These are phyloP conservation scores for Marasmius tenuissimus DNA, from an alignment of 1,284 basidiomycete species.

Conservation along the genomic window DNA sequence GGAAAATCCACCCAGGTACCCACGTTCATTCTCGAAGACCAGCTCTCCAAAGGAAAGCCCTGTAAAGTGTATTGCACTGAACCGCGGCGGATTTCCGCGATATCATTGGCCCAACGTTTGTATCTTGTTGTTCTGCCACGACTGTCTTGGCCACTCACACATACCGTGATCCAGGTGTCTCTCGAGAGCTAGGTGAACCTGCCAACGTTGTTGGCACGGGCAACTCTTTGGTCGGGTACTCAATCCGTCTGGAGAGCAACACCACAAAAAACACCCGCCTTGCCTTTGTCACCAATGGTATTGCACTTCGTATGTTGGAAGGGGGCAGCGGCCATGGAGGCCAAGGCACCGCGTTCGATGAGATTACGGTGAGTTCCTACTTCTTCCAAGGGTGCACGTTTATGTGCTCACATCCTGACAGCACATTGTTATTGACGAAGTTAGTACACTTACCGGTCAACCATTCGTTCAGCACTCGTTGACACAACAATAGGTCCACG, in stretches of 20 bases:
- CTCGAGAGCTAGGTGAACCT: constrained; percentile 88
- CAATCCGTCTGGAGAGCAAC: constrained; percentile 92
- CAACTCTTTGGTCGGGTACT: constrained; percentile 90
- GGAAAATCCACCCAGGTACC: constrained; percentile 99
- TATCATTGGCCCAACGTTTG: constrained; percentile 90
- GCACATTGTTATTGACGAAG: constrained; percentile 90
- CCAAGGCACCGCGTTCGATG: constrained; percentile 82
- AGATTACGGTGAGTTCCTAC: constrained; percentile 73
- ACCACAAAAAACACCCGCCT: constrained; percentile 80
- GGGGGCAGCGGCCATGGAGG: constrained; percentile 65
- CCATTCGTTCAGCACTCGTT: neutral
- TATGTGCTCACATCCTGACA: constrained; percentile 24
- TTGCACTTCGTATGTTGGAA: constrained; percentile 96
- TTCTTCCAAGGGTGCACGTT: constrained; percentile 3
- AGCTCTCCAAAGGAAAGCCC: constrained; percentile 76
- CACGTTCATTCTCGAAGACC: constrained; percentile 91
- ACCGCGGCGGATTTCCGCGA: constrained; percentile 94
- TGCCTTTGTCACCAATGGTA: constrained; percentile 92
- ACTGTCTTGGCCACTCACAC: constrained; percentile 2
- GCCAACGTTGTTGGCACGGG: constrained; percentile 79
- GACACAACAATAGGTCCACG: constrained; percentile 68
- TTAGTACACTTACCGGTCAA: constrained; percentile 29
- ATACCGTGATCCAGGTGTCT: constrained; percentile 54
- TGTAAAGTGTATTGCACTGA: constrained; percentile 98
- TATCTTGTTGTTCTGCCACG: constrained; percentile 3